Evolutionary conservation across 192 early-diverging fungal species (phyloP).

Genomic region (Allomyces arbusculus): DNA sequence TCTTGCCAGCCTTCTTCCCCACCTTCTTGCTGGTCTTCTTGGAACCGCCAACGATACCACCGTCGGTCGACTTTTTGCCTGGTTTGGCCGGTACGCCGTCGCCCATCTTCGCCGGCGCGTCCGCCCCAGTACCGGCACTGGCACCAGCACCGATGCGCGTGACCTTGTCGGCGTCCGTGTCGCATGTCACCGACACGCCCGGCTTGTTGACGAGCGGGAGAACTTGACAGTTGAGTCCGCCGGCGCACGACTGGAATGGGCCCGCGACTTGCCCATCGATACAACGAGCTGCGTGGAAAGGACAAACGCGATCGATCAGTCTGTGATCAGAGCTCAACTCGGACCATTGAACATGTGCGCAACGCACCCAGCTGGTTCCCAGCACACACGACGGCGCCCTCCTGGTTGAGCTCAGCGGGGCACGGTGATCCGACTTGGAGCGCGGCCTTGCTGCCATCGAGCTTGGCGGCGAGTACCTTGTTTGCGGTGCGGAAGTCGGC

Average conservation of each 20-base stretch:
- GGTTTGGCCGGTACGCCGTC: too few relatives aligned
- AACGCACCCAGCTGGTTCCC: background rate
- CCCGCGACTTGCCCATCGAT: background rate
- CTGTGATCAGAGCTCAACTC: background rate
- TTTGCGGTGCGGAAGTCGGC: background rate
- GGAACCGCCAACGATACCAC: too few relatives aligned
- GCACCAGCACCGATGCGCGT: conserved; percentile 3
- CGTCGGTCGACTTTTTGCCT: too few relatives aligned
- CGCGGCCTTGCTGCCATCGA: background rate
- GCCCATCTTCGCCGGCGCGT: too few relatives aligned
- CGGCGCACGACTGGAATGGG: conserved; percentile 3
- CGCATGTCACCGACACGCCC: conserved; percentile 10
- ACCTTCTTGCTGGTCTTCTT: too few relatives aligned
- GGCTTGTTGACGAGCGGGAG: conserved; percentile 12
- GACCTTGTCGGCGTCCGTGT: conserved; percentile 11
- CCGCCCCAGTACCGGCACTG: too few relatives aligned
- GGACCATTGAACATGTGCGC: too few relatives aligned
- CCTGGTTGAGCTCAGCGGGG: background rate
- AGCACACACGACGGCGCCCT: background rate
- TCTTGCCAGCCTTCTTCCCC: too few relatives aligned
- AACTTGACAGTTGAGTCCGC: conserved; percentile 9
- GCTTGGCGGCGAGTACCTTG: background rate
- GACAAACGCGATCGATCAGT: background rate
- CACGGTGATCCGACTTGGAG: background rate
- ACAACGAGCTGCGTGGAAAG: background rate